A percentile compares a stretch with the other conserved stretches of the same genome.
These are phyloP conservation scores for Rhodotorula kratochvilovae DNA, from an alignment of 768 basidiomycete species.

Conservation along the genomic window DNA sequence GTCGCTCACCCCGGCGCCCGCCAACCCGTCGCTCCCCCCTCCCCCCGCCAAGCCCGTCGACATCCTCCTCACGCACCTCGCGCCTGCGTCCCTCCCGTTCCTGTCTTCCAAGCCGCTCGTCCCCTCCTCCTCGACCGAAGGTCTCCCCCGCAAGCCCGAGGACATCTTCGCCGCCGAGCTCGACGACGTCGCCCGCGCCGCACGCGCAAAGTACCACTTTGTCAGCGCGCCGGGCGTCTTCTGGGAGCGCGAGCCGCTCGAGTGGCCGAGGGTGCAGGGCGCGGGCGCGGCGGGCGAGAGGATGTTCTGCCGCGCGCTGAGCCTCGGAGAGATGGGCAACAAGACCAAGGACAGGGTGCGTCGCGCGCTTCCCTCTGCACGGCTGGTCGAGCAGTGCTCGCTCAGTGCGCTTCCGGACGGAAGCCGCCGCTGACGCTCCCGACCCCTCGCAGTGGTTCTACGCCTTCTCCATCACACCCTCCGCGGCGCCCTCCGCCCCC, in stretches of 20 bases:
- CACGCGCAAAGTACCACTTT: slow-evolving; percentile 76
- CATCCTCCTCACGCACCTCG: slow-evolving; percentile 73
- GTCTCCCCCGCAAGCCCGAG: slow-evolving; percentile 43
- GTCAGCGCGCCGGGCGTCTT: slow-evolving; percentile 67
- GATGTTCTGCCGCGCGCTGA: slow-evolving; percentile 63
- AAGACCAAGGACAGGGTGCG: slow-evolving; percentile 74
- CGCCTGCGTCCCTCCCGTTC: slow-evolving; percentile 64
- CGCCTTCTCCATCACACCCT: slow-evolving; percentile 76
- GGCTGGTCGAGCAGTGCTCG: not conserved
- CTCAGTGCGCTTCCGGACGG: too few species aligned
- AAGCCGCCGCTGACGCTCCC: not conserved
- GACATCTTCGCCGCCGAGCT: slow-evolving; percentile 54
- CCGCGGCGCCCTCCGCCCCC: slow-evolving; percentile 51
- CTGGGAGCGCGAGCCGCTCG: slow-evolving; percentile 92
- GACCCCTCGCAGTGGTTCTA: slow-evolving; percentile 79
- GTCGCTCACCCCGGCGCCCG: slow-evolving; percentile 52
- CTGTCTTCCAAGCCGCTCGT: slow-evolving; percentile 58
- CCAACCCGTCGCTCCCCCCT: slow-evolving; percentile 62
- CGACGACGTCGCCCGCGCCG: slow-evolving; percentile 60
- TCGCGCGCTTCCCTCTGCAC: slow-evolving; percentile 18
- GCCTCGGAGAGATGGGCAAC: slow-evolving; percentile 77
- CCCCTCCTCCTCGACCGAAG: slow-evolving; percentile 47
- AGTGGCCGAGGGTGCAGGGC: slow-evolving; percentile 64
- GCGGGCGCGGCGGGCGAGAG: slow-evolving; percentile 45
- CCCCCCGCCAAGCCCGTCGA: slow-evolving; percentile 66